A percentile compares a stretch with the other conserved stretches of the same genome.
These are phyloP conservation scores for Aspergillus sclerotiicarbonarius DNA, from an alignment of 495 filamentous ascomycete genomes.

Conservation along the genomic window DNA sequence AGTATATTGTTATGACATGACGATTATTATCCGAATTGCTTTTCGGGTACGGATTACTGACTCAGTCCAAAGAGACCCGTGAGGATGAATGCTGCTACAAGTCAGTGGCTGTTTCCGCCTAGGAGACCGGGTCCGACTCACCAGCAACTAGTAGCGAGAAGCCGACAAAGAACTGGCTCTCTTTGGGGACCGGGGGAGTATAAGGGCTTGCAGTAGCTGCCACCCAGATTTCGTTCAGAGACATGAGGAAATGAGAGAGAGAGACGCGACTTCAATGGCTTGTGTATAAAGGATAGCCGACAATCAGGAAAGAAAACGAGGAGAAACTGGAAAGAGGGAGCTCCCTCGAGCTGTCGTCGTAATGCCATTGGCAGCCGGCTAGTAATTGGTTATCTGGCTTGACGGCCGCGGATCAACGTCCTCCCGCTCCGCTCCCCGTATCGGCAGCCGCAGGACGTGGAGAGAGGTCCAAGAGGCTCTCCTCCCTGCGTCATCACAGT, in stretches of 20 bases:
- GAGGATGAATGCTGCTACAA: conserved; percentile 52
- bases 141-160: conserved; percentile 73
- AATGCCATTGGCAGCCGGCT: not conserved
- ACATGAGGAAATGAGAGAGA: conserved; percentile 40
- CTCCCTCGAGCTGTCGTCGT: conserved; percentile 8
- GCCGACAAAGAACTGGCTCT: conserved; percentile 77
- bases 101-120: conserved; percentile 17
- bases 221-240: conserved; percentile 86
- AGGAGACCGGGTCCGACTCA: conserved; percentile 21
- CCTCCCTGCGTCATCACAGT: not conserved
- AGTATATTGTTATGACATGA: conserved; percentile 10
- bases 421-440: conserved; percentile 16
- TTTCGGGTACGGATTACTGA: conserved; percentile 48
- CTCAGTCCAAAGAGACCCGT: conserved; percentile 78
- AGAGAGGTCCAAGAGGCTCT: conserved; percentile 1
- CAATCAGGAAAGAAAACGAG: not conserved
- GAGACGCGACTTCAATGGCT: not conserved
- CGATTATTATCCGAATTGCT: not conserved
- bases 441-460: conserved; percentile 11
- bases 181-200: conserved; percentile 75
- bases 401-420: conserved; percentile 19
- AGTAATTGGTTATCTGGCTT: conserved; percentile 21
- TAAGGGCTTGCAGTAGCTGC: conserved; percentile 82
- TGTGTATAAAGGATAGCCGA: not conserved
- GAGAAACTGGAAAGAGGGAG: conserved; percentile 5